Evolutionary conservation across 2,329 filamentous ascomycete species (phyloP), one percentile per base, ranked within the genome.

Genomic region (Sclerotinia glacialis): DNA sequence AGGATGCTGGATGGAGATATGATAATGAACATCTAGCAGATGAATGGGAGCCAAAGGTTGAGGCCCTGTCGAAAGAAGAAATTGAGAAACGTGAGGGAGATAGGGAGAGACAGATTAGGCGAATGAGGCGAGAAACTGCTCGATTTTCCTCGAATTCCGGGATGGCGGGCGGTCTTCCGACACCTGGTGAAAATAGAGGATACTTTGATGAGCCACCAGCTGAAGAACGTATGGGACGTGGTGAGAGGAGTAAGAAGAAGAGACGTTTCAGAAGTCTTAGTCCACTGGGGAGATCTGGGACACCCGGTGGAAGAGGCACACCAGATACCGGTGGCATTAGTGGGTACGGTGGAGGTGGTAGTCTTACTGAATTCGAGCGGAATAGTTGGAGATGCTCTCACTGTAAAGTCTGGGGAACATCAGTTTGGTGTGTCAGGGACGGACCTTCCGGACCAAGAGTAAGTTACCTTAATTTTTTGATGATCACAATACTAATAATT

Each of bases 71-170:
- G 49, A 96, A 97, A 73, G 95, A 99, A 73, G 95, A 99, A 76
- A 98, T 99, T 64, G 95, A 99, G 79, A 96, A 96, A 80, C 87
- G 95, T 37, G 95, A 99, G 78, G 92, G 92, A 62, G 95, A 99
- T 76, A 86, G 95, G 52, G 95, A 99, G 78, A 84, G 95, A 65
- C 92, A 98, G 78, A 90, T 97, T 49, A 85, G 95, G 67, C 85
- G 95, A 67, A 80, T 97, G 69, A 86, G 95, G 66, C 85, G 95
- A 76, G 95, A 99, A 78, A 98, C 94, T 12, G 94, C 94, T 1
- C 86, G 93, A 34, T 97, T 98, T 77, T 95, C 91, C 67, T 94
- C 91, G 54, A 95, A 90, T 28, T 85, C 91, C 0, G 91, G 91
- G 67, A 92, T 96, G 83, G 81, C 89, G 5, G 89, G 91, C 40